Evolutionary conservation across 2,329 filamentous ascomycete species (phyloP).

Genomic region (Nigrospora sphaerica): DNA sequence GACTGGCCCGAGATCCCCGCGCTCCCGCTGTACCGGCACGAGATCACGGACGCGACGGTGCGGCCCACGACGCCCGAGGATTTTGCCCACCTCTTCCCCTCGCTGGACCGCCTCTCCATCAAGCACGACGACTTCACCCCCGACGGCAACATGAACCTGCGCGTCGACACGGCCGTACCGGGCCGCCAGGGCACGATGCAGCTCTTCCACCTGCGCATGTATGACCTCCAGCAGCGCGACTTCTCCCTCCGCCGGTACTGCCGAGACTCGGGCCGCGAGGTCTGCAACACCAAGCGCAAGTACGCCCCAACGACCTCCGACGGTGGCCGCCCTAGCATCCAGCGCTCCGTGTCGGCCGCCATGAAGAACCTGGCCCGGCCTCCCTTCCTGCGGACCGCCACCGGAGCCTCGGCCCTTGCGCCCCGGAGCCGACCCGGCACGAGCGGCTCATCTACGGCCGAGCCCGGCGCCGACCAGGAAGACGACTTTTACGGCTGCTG

Average conservation of each 20-base stretch:
- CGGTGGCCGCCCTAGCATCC: constrained; percentile 30
- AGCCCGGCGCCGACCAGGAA: constrained; percentile 13
- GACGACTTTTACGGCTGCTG: constrained; percentile 21
- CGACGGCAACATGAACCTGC: constrained; percentile 95
- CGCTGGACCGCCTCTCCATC: constrained; percentile 71
- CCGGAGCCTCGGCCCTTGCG: constrained; percentile 21
- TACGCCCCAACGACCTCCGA: constrained; percentile 46
- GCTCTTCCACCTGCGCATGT: constrained; percentile 92
- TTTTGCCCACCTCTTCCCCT: constrained; percentile 83
- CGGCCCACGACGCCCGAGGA: constrained; percentile 73
- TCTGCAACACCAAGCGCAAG: constrained; percentile 76
- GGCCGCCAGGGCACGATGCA: constrained; percentile 60
- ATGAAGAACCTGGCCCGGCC: constrained; percentile 37
- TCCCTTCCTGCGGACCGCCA: constrained; percentile 26
- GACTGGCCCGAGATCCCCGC: constrained; percentile 35
- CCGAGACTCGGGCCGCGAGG: constrained; percentile 84
- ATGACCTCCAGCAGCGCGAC: constrained; percentile 77
- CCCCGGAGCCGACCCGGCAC: constrained; percentile 26
- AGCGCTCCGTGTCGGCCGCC: constrained; percentile 40
- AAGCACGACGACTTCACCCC: constrained; percentile 83
- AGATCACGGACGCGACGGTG: constrained; percentile 57
- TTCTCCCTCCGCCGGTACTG: constrained; percentile 91
- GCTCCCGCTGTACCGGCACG: constrained; percentile 53
- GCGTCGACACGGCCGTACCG: constrained; percentile 71
- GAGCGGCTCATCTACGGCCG: constrained; percentile 23